A percentile compares a stretch with the other conserved stretches of the same genome.
Conservation (phyloP, 1,139 yeast genomes). For the Zygoascus meyerae region DNA sequence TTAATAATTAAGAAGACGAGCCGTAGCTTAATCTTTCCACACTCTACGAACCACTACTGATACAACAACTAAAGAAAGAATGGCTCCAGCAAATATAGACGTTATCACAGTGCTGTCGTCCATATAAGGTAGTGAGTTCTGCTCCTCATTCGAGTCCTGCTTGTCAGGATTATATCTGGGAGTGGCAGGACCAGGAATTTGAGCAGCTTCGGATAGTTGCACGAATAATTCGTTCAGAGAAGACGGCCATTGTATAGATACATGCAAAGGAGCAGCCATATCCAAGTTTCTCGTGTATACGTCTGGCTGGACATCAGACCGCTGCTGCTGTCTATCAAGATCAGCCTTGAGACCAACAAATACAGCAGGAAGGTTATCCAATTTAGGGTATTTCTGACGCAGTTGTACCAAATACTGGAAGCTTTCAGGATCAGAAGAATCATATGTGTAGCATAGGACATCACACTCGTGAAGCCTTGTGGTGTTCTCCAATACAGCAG, state of each 20-base stretch:
- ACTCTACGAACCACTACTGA: not conserved
- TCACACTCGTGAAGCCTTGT: constrained; percentile 79
- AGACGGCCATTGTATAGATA: constrained; percentile 83
- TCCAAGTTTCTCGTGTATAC: constrained; percentile 63
- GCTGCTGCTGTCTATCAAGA: constrained; percentile 87
- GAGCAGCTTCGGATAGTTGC: constrained; percentile 85
- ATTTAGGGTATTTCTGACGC: constrained; percentile 49
- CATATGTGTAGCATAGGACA: constrained; percentile 82
- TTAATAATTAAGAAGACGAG: too few species aligned
- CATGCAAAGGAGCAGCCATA: constrained; percentile 76
- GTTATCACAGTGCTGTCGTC: not conserved
- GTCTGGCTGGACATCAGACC: constrained; percentile 83
- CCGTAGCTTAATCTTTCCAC: too few species aligned
- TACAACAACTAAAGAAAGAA: not conserved
- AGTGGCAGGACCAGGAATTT: constrained; percentile 68
- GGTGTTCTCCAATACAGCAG: constrained; percentile 70
- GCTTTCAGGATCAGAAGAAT: constrained; percentile 92
- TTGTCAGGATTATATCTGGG: constrained; percentile 74
- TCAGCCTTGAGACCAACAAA: constrained; percentile 94
- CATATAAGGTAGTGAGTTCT: not conserved
- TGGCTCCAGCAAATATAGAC: not conserved
- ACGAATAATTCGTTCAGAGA: constrained; percentile 80
- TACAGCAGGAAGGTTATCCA: constrained; percentile 72
- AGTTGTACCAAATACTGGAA: constrained; percentile 76
- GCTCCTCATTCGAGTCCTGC: constrained; percentile 30